phyloP scores from a whole-genome alignment of 139 green algal species.

The Nannochloris sp. region DNA sequence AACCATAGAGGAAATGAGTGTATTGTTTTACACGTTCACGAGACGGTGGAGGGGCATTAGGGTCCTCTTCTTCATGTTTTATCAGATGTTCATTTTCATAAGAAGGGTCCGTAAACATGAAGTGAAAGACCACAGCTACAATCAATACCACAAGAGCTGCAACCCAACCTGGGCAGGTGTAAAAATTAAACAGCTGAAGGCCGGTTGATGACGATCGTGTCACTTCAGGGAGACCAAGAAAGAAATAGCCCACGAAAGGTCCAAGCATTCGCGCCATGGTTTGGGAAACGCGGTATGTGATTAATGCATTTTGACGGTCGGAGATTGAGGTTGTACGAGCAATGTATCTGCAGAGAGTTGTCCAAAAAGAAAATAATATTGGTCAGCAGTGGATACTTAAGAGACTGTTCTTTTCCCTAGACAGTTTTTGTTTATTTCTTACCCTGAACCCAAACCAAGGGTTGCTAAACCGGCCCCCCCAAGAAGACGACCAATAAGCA shows the following conservation, averaged over 20 bases:
- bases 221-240: constrained; percentile 24
- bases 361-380: too few species aligned
- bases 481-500: constrained; percentile 21
- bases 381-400: too few species aligned
- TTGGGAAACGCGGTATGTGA: constrained; percentile 20
- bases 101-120: constrained; percentile 14
- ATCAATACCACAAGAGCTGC: constrained; percentile 1
- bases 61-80: background rate
- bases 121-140: constrained; percentile 9
- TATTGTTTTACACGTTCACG: background rate
- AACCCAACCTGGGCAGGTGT: constrained; percentile 29
- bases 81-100: constrained; percentile 29
- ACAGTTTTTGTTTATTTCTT: too few species aligned
- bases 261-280: constrained; percentile 18
- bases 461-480: constrained; percentile 13
- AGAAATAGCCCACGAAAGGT: constrained; percentile 26
- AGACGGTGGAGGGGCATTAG: too few species aligned
- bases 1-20: background rate
- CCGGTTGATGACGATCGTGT: background rate
- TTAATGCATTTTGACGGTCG: constrained; percentile 11
- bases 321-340: constrained; percentile 12
- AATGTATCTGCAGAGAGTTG: too few species aligned
- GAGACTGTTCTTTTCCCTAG: too few species aligned
- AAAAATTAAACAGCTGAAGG: constrained; percentile 34
- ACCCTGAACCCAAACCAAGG: constrained; percentile 11